Conservation (phyloP, 176 grass and related monocot genomes). For the Aegilops sharonensis region DNA sequence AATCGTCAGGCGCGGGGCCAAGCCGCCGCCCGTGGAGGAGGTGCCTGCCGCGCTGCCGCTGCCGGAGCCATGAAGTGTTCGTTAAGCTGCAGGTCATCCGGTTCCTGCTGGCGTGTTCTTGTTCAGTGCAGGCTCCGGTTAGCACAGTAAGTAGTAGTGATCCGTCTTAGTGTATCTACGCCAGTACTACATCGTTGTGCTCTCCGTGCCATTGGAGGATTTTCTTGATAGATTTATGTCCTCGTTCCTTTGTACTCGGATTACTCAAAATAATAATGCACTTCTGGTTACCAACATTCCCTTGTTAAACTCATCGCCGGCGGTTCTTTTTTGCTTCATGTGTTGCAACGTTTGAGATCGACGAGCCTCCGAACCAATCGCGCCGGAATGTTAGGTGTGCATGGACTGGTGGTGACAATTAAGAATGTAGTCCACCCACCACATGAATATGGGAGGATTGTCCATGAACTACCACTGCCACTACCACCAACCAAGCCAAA, state of each 20-base stretch:
- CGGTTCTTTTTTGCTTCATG: background rate
- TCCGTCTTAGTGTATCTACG: background rate
- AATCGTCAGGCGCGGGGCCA: conserved; percentile 37
- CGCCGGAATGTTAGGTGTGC: conserved; percentile 25
- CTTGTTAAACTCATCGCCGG: background rate
- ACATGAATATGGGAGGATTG: conserved; percentile 20
- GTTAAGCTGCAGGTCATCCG: conserved; percentile 15
- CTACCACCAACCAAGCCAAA: conserved; percentile 12
- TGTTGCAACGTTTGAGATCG: background rate
- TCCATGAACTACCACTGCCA: background rate
- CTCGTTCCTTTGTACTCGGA: background rate
- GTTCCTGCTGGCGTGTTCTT: conserved; percentile 13
- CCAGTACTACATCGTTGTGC: background rate
- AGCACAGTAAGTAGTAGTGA: background rate
- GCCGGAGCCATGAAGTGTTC: conserved; percentile 57
- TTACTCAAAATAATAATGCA: background rate
- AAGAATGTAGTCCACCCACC: conserved; percentile 18
- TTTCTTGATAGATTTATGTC: background rate
- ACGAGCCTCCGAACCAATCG: background rate
- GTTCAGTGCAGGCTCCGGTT: background rate
- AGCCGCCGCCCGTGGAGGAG: conserved; percentile 24
- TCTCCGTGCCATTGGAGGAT: background rate
- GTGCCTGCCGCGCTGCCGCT: conserved; percentile 27
- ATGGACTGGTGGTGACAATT: conserved; percentile 15
- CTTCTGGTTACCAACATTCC: background rate